Evolutionary conservation across 75 land plant genomes (phyloP), one percentile per base, ranked within the genome.

Genomic region (Cupressus sempervirens): DNA sequence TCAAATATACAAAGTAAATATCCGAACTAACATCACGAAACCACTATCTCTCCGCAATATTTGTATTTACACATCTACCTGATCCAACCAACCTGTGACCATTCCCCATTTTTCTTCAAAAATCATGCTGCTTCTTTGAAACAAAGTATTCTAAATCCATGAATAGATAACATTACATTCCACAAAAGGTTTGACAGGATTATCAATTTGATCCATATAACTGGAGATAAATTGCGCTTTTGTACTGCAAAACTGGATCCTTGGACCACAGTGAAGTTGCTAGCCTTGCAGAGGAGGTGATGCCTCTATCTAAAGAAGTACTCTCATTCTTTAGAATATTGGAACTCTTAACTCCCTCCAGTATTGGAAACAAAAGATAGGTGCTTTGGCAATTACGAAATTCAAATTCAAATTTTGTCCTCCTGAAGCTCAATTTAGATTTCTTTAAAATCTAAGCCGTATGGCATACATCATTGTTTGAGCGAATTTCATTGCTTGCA

Each of bases 61-160:
- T 43, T 45, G 30, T 79, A 79, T 79, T 45, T 79, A 79, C 81
- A 79, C 81, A 79, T 79, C 50, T 79, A 79, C 50, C 81, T 79
- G 48, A 79, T 45, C 32, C 46, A 79, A 43, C 50, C 48, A 79
- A 79, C 46, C 29, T 26, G 81, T n/a, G 30, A 79, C 46, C 41
- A 40, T 79, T 40, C 30, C 30, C 15, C 50, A 11, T 45, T 45
- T 45, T 79, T 79, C 81, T 79, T 45, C 32, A 79, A 79, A 76
- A 77, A 77, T 77, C 41, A n/a, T 79, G 81, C 23, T 79, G 50
- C 52, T 43, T 79, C 81, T 79, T 43, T 23, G 81, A 10, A 43
- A 79, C 30, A 79, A 76, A 10, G 43, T 45, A 9, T 40, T 79
- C 52, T 79, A 79, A 76, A 79, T 43, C 32, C 48, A 20, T 40